These are phyloP conservation scores for Aspergillus ostianus DNA, from an alignment of 495 filamentous ascomycete species.

Conservation along the genomic window DNA sequence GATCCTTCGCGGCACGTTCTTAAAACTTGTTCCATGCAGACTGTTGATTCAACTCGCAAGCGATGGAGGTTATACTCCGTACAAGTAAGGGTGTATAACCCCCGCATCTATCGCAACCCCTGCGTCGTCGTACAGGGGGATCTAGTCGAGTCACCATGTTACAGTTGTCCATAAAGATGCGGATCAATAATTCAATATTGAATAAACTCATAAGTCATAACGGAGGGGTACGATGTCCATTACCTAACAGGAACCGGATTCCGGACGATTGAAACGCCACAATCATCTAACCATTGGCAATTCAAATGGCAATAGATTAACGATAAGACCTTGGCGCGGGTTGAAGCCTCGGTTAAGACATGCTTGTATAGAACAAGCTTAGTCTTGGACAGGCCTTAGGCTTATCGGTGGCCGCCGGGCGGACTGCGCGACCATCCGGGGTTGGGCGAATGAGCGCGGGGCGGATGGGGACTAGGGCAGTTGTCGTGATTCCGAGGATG, in stretches of 20 bases:
- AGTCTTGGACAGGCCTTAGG: background rate
- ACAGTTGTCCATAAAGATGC: too few relatives aligned
- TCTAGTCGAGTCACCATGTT: too few relatives aligned
- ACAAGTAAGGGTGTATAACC: background rate
- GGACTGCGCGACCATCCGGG: background rate
- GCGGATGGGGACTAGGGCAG: background rate
- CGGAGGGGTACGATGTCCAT: background rate
- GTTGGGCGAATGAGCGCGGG: background rate
- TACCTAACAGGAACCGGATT: background rate
- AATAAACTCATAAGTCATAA: too few relatives aligned
- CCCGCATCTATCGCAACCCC: background rate
- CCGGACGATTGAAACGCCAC: background rate
- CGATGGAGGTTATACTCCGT: background rate
- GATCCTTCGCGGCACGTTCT: background rate
- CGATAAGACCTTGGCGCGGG: background rate
- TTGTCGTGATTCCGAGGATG: too few relatives aligned
- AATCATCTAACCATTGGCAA: background rate
- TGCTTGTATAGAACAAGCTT: background rate
- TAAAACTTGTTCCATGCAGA: background rate
- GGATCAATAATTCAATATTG: too few relatives aligned
- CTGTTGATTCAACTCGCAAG: background rate
- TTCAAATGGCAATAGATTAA: background rate
- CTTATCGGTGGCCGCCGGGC: background rate
- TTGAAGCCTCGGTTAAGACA: background rate
- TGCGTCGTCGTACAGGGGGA: background rate